phyloP scores from a whole-genome alignment of 768 basidiomycete genomes.

The Amanita muscaria region DNA sequence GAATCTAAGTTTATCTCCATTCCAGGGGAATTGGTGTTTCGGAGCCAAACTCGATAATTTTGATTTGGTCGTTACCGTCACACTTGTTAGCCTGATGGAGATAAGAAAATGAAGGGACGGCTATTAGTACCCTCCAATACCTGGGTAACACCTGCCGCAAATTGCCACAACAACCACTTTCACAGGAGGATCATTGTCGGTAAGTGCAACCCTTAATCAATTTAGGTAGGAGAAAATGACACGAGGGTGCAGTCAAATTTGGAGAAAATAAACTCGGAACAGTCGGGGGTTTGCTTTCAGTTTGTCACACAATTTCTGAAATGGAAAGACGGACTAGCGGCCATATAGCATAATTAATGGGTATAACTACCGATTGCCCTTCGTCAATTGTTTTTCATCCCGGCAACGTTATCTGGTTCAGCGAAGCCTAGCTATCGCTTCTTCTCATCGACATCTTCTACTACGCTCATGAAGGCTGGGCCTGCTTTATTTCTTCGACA shows the following conservation, averaged over 20 bases:
- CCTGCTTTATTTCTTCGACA: constrained; percentile 1
- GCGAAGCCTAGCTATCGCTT: constrained; percentile 12
- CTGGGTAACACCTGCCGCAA: no score
- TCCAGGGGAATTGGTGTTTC: not conserved
- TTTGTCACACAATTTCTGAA: constrained; percentile 2
- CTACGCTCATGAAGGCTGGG: constrained; percentile 15
- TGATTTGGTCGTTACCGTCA: constrained; percentile 1
- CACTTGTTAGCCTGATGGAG: not conserved
- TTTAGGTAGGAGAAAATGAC: not conserved
- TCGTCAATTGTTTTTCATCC: not conserved
- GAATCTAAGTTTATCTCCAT: constrained; percentile 1
- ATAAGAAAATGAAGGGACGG: constrained; percentile 1
- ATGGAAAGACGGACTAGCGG: no score
- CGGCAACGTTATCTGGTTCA: constrained; percentile 4
- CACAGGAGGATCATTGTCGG: not conserved
- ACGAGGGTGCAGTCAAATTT: not conserved
- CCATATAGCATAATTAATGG: constrained; percentile 5
- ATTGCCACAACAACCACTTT: not conserved
- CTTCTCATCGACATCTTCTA: constrained; percentile 11
- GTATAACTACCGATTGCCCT: not conserved
- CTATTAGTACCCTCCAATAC: not conserved
- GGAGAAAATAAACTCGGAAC: constrained; percentile 1
- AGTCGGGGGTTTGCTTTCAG: not conserved
- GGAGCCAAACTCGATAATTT: no score
- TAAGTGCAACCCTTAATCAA: not conserved